These are phyloP conservation scores for Globomyces sp. DNA, from an alignment of 371 early-diverging fungal species.

Conservation along the genomic window DNA sequence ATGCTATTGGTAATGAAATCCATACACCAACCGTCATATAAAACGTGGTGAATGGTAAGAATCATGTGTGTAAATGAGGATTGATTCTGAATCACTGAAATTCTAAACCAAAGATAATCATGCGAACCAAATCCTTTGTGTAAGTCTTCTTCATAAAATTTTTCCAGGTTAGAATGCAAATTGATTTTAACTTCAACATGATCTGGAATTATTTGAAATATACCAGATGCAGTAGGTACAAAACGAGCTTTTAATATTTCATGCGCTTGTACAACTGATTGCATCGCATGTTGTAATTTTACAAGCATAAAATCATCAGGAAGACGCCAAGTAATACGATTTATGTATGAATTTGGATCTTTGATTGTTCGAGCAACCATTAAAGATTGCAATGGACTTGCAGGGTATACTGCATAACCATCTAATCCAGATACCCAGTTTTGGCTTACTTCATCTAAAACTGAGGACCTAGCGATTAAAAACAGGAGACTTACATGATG, in stretches of 20 bases:
- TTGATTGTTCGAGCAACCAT: constrained; percentile 12
- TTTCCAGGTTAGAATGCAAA: background rate
- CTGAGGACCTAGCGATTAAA: background rate
- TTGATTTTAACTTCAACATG: background rate
- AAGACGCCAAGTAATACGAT: constrained; percentile 8
- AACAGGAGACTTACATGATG: background rate
- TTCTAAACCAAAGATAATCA: constrained; percentile 8
- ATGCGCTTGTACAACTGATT: background rate
- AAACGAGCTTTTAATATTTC: constrained; percentile 11
- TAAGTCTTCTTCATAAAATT: constrained; percentile 3
- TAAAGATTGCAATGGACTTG: constrained; percentile 22
- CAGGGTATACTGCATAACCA: constrained; percentile 21
- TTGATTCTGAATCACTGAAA: constrained; percentile 1
- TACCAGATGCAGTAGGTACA: constrained; percentile 3
- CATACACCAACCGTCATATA: constrained; percentile 35
- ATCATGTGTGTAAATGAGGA: constrained; percentile 15
- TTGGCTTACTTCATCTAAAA: background rate
- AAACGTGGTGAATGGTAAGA: constrained; percentile 36
- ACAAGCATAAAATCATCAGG: background rate
- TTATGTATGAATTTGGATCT: constrained; percentile 18
- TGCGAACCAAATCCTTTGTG: background rate
- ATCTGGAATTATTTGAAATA: constrained; percentile 4
- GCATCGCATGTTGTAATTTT: background rate
- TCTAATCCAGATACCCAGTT: no score
- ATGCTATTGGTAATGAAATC: background rate